Evolutionary conservation across 768 basidiomycete genomes (phyloP).

Genomic region (Lactifluus piperatus): DNA sequence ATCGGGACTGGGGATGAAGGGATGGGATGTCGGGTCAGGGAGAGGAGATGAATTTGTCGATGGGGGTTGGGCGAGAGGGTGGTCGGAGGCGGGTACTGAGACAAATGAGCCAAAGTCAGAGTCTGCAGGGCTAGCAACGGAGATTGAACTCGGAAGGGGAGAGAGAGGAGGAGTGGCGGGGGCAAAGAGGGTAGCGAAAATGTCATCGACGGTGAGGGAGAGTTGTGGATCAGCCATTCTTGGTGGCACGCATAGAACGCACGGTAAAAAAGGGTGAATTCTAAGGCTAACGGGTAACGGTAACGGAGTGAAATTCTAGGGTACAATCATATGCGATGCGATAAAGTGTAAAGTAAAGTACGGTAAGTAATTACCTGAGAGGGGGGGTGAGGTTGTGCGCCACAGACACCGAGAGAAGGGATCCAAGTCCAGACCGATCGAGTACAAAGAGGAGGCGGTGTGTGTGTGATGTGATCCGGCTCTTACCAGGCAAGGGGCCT

Average conservation of each 20-base stretch:
- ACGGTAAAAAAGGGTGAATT: background rate
- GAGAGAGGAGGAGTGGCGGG: conserved; percentile 26
- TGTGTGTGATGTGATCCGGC: no score
- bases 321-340: no score
- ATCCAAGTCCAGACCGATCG: no score
- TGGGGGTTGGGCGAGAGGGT: conserved; percentile 33
- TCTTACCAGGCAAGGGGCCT: no score
- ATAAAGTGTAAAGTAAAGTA: no score
- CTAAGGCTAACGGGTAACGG: no score
- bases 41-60: background rate
- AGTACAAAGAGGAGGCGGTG: no score
- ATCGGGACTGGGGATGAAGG: conserved; percentile 9
- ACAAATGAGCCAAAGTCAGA: conserved; percentile 59
- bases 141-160: conserved; percentile 12
- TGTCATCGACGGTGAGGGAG: conserved; percentile 25
- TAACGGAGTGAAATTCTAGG: no score
- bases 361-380: no score
- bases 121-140: conserved; percentile 8
- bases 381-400: no score
- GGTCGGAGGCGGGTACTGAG: conserved; percentile 43
- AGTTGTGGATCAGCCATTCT: conserved; percentile 19
- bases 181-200: conserved; percentile 30
- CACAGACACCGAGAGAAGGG: no score
- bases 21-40: background rate
- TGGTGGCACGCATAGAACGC: background rate